Conservation (phyloP, 2,329 filamentous ascomycete genomes). For the Aspergillus sp. region DNA sequence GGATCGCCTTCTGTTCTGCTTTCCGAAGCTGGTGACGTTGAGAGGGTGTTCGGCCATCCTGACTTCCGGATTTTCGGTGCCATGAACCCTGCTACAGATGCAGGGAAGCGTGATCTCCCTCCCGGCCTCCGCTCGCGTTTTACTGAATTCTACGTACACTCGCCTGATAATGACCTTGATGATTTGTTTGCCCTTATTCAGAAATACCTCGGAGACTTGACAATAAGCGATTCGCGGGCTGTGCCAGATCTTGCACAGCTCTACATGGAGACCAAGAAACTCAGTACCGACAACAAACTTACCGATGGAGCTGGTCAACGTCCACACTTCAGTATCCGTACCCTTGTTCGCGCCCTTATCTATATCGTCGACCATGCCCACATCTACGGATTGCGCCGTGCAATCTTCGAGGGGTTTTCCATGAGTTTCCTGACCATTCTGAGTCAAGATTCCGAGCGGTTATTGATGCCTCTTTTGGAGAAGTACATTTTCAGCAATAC, state of each 20-base stretch:
- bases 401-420: conserved; percentile 88
- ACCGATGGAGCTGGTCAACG: conserved; percentile 95
- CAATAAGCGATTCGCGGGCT: conserved; percentile 64
- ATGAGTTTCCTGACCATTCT: conserved; percentile 96
- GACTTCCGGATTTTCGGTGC: conserved; percentile 95
- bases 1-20: conserved; percentile 75
- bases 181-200: conserved; percentile 84
- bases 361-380: conserved; percentile 82
- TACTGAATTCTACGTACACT: conserved; percentile 89
- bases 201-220: conserved; percentile 70
- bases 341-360: conserved; percentile 78
- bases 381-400: conserved; percentile 75
- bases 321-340: conserved; percentile 93
- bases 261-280: conserved; percentile 78
- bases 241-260: conserved; percentile 75
- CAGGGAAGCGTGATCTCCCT: conserved; percentile 90
- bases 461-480: conserved; percentile 72
- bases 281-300: conserved; percentile 73
- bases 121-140: conserved; percentile 85
- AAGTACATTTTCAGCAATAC: conserved; percentile 69
- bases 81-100: conserved; percentile 98
- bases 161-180: conserved; percentile 77
- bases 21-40: conserved; percentile 87
- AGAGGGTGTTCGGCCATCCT: conserved; percentile 80
- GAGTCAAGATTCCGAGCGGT: conserved; percentile 69